Base-by-base conservation (phyloP, 371 early-diverging fungal species). In the Rhizopus sp. region DNA sequence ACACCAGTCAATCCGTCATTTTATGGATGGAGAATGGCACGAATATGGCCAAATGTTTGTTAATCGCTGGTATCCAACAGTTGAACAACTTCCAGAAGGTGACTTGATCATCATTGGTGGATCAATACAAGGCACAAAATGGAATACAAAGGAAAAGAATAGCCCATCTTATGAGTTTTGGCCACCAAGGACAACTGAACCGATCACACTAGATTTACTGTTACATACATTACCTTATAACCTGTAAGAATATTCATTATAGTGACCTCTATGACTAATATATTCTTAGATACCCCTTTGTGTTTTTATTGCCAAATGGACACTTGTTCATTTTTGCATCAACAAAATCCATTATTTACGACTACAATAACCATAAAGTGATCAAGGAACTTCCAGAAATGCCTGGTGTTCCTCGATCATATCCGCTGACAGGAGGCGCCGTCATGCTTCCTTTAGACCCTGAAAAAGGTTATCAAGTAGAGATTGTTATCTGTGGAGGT, bases 31-130 rank as follows among this genome's bases (percentile, higher is more conserved):
- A 75, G 33, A 62, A 56, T 82, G 80, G 78, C 53, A 60, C 12
- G 79, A 78, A 53, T 78, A 60, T 7, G 70, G 70, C 3, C 59
- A 38, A 38, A 79, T 79, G 79, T 65, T 55, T 6, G 51, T 63
- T n/a, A 77, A 80, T 34, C 75, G 87, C n/a, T 87, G 87, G 87
- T 84, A 84, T 55, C 83, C 83, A 8, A 81, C 85, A n/a, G 70
- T 82, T 34, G 81, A 82, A 31, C 77, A 78, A 39, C 55, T 87
- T 6, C 82, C 83, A 3, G 84, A 82, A 77, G 87, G 63, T 38
- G 78, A 65, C 44, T 55, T 84, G 4, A 75, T 87, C 39, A 85
- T 83, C 34, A 60, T 85, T 47, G 84, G 87, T 49, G 87, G 87
- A 3, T 68, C 81, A 5, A 82, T 65, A 16, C 69, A 68, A 13